Base-by-base conservation (phyloP, 2,329 filamentous ascomycete species). In the Stemphylium lycopersici region DNA sequence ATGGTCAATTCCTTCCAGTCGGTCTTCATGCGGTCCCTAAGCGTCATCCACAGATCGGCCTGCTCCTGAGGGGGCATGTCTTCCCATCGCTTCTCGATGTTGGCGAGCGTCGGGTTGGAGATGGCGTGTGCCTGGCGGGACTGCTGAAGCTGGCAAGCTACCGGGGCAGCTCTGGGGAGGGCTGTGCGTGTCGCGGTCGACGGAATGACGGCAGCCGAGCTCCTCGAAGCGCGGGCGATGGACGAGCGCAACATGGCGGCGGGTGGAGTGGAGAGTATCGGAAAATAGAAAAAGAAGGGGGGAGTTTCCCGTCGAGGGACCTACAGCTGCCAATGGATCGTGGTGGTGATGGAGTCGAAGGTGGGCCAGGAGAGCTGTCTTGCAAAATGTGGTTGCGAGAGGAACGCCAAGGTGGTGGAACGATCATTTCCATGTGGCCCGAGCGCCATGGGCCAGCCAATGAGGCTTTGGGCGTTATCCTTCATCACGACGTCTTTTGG, bases 51-150 rank as follows among this genome's bases (percentile, higher is more conserved):
- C 71, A 99, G 84, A 77, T 99, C 95, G 67, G 95, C 95, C 87
- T 99, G 95, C 86, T 99, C 95, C 84, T 96, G 92, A 63, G 95
- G 91, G 56, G 93, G 93, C 90, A 98, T 93, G 62, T 83, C 86
- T 84, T 99, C 95, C 95, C 95, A 99, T 83, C 95, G 86, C 89
- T 96, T 97, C 88, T 99, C 95, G 76, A 99, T 98, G 81, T 96
- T 92, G 80, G 91, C 90, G 74, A 99, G 87, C 55, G 91, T 97
- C 69, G 96, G 95, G 84, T 97, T 98, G 75, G 93, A 96, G 81
- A 99, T 96, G 77, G 93, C 93, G 79, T 96, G 92, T 69, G 90
- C 90, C 70, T 89, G 86, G 71, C 84, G 82, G 60, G 77, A 77
- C 74, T 82, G 80, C 75, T 84, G 80, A 58, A 77, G 72, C 62